These are phyloP conservation scores for Posidonia australis DNA, from an alignment of 106 monocot genomes.

Conservation along the genomic window DNA sequence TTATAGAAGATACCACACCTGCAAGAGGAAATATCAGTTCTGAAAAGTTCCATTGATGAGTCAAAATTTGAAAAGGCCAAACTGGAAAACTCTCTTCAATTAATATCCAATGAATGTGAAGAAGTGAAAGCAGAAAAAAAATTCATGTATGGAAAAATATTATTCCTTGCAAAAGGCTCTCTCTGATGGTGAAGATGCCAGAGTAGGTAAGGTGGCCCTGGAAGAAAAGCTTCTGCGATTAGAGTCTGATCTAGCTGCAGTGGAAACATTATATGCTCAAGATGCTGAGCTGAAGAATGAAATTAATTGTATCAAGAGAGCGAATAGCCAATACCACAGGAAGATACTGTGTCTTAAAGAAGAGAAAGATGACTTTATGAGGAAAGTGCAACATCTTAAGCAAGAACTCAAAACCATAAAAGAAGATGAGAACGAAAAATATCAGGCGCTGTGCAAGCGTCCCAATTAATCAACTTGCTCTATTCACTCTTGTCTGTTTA, in stretches of 20 bases:
- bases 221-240: slow-evolving; percentile 68
- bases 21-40: slow-evolving; percentile 50
- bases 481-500: no score
- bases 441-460: background rate
- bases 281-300: slow-evolving; percentile 72
- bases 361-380: slow-evolving; percentile 47
- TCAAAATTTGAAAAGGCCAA: slow-evolving; percentile 52
- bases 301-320: slow-evolving; percentile 42
- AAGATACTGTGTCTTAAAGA: slow-evolving; percentile 57
- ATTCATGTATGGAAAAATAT: slow-evolving; percentile 28
- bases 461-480: background rate
- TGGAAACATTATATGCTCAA: slow-evolving; percentile 42
- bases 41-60: slow-evolving; percentile 59
- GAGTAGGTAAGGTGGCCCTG: slow-evolving; percentile 36
- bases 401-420: slow-evolving; percentile 28
- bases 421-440: background rate
- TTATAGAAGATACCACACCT: slow-evolving; percentile 45
- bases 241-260: slow-evolving; percentile 46
- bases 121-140: slow-evolving; percentile 49
- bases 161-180: slow-evolving; percentile 46
- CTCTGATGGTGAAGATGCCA: slow-evolving; percentile 41
- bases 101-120: slow-evolving; percentile 44
- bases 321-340: slow-evolving; percentile 58
- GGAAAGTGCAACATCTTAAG: slow-evolving; percentile 29
- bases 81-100: slow-evolving; percentile 43